Evolutionary conservation across 352 stramenopile genomes (phyloP), one percentile per base, ranked within the genome.

Genomic region (Globisporangium rhizosaccharum): DNA sequence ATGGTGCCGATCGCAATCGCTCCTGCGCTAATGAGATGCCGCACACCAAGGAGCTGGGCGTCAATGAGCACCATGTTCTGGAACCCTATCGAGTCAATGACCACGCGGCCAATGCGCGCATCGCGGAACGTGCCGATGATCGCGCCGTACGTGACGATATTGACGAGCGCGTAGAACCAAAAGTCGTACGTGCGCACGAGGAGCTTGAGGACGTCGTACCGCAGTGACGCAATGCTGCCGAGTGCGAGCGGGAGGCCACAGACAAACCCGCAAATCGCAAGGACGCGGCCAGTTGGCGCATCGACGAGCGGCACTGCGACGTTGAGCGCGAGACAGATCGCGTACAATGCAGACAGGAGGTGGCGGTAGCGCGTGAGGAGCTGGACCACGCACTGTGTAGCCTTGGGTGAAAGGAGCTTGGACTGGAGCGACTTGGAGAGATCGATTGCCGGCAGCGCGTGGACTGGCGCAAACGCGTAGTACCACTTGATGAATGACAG

Each of bases 161-260:
- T 63, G 6, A 67, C 57, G 17, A 57, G 56, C 30, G 49, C 53
- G 26, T 72, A 75, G 54, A 76, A 76, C 72, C 67, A 78, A 50
- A 77, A 73, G 25, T 80, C 69, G 44, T 77, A 80, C 1, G 67
- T 80, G 11, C 33, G 39, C 3, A 49, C 23, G 3, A 77, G 39
- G 1, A 77, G 14, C 23, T 63, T 42, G 12, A 70, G 64, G 8
- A 81, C 57, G 23, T 72, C 69, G 51, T 74, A 78, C 30, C 72
- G 60, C 44, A 81, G 23, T 4, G 56, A 65, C 2, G 36, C 59
- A 18, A 75, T 18, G 53, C 67, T 72, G 0, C 46, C 60, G 9
- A 74, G 46, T 5, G 52, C 59, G 23, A 74, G 30, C 0, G 61
- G 63, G 0, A 72, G 47, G 25, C 67, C 63, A 6, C 70, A 37